These are phyloP conservation scores for Daphne laureola DNA, from an alignment of 441 rosid genomes.

Conservation along the genomic window DNA sequence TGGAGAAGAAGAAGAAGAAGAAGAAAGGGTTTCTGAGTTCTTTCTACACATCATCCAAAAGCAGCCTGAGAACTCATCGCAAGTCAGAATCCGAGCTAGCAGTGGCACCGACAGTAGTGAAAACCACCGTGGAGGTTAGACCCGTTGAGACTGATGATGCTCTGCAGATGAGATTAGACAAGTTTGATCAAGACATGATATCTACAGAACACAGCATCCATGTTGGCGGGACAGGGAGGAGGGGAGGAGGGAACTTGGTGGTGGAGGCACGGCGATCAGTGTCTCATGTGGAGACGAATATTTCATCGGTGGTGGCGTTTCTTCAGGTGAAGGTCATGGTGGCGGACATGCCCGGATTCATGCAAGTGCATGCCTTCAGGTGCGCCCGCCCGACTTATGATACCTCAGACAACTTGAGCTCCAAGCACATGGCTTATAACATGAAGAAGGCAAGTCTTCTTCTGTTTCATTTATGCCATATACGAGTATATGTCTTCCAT, in stretches of 20 bases:
- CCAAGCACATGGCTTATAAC: constrained; percentile 76
- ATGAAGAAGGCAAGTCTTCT: constrained; percentile 54
- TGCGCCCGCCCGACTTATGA: constrained; percentile 71
- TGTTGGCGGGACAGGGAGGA: no score
- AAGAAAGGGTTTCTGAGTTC: constrained; percentile 16
- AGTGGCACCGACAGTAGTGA: not conserved
- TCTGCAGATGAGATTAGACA: constrained; percentile 16
- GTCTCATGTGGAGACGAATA: constrained; percentile 59
- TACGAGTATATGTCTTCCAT: no score
- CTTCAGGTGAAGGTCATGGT: constrained; percentile 68
- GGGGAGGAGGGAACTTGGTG: not conserved
- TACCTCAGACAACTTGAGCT: constrained; percentile 70
- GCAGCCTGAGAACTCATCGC: not conserved
- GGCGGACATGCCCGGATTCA: constrained; percentile 78
- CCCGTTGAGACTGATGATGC: constrained; percentile 3
- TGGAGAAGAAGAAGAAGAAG: constrained; percentile 29
- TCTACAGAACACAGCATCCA: no score
- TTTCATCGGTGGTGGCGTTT: constrained; percentile 57
- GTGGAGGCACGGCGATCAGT: constrained; percentile 51
- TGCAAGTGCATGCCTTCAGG: constrained; percentile 87
- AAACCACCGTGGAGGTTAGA: no score
- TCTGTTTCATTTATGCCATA: not conserved
- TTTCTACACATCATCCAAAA: constrained; percentile 30
- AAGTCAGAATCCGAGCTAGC: constrained; percentile 17
- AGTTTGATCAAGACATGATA: no score